phyloP scores from a whole-genome alignment of 2,329 filamentous ascomycete genomes.

The Helotiales sp. region DNA sequence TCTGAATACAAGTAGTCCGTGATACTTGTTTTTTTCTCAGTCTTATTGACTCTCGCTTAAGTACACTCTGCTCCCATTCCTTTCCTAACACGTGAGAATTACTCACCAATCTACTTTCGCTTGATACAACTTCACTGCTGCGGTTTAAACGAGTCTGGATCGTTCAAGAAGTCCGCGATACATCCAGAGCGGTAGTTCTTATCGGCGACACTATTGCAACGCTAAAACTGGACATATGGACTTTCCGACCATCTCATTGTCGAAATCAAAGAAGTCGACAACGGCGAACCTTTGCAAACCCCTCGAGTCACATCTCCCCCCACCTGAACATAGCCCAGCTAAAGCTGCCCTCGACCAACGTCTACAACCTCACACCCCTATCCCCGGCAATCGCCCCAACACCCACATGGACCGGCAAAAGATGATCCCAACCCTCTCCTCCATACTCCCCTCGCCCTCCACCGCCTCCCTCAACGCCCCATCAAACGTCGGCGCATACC shows the following conservation, averaged over 20 bases:
- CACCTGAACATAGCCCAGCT: constrained; percentile 61
- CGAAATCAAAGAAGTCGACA: too few relatives aligned
- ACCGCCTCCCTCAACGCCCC: constrained; percentile 60
- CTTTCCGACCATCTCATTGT: background rate
- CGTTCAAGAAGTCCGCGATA: constrained; percentile 4
- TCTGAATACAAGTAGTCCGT: too few relatives aligned
- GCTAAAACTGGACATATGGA: too few relatives aligned
- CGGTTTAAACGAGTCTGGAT: constrained; percentile 12
- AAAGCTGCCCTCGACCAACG: constrained; percentile 55
- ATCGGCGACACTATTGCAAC: too few relatives aligned
- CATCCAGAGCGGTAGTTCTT: background rate
- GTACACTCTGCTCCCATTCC: too few relatives aligned
- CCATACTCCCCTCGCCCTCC: constrained; percentile 47
- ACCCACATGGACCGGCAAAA: constrained; percentile 62
- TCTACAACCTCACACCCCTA: constrained; percentile 51
- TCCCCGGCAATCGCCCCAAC: constrained; percentile 58
- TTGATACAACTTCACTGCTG: too few relatives aligned
- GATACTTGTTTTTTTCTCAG: too few relatives aligned
- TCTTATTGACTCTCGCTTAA: too few relatives aligned
- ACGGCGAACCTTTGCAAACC: background rate
- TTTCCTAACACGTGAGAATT: too few relatives aligned
- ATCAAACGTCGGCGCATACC: constrained; percentile 66
- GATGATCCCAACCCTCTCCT: constrained; percentile 55
- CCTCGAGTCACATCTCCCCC: constrained; percentile 23
- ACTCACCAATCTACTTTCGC: too few relatives aligned